A percentile compares a stretch with the other conserved stretches of the same genome.
phyloP scores from a whole-genome alignment of 805 yeast species.

The Yarrowia deformans region DNA sequence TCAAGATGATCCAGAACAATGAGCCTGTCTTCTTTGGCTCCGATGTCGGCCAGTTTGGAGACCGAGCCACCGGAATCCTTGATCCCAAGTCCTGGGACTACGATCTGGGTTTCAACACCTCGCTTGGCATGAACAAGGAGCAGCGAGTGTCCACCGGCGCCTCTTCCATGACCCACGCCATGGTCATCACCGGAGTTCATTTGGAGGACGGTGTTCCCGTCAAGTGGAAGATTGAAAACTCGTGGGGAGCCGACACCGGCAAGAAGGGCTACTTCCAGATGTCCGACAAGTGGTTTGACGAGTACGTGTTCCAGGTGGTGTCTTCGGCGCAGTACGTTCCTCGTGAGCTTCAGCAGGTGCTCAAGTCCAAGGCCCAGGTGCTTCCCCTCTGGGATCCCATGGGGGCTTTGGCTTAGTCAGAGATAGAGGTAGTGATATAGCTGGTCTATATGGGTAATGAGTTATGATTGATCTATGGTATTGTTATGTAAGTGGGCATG shows the following conservation, averaged over 20 bases:
- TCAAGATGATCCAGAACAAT: conserved; percentile 71
- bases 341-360: conserved; percentile 52
- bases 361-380: conserved; percentile 58
- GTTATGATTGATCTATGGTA: too few species aligned
- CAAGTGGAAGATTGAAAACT: conserved; percentile 77
- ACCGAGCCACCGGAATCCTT: conserved; percentile 70
- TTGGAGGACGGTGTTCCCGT: conserved; percentile 69
- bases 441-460: not conserved
- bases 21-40: conserved; percentile 89
- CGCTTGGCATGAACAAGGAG: conserved; percentile 29
- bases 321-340: conserved; percentile 60
- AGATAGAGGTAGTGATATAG: not conserved
- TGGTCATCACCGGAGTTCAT: conserved; percentile 84
- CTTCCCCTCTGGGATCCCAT: conserved; percentile 81
- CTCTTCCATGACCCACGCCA: conserved; percentile 88
- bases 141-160: conserved; percentile 63
- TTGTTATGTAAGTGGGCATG: too few species aligned
- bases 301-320: conserved; percentile 76
- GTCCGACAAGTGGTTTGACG: conserved; percentile 77
- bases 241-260: conserved; percentile 79
- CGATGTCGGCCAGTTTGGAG: conserved; percentile 82
- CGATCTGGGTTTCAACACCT: conserved; percentile 53
- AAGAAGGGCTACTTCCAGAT: conserved; percentile 71
- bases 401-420: conserved; percentile 67
- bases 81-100: conserved; percentile 75